These are phyloP conservation scores for Astrocystis sublimbata DNA, from an alignment of 495 filamentous ascomycete species.

Conservation along the genomic window DNA sequence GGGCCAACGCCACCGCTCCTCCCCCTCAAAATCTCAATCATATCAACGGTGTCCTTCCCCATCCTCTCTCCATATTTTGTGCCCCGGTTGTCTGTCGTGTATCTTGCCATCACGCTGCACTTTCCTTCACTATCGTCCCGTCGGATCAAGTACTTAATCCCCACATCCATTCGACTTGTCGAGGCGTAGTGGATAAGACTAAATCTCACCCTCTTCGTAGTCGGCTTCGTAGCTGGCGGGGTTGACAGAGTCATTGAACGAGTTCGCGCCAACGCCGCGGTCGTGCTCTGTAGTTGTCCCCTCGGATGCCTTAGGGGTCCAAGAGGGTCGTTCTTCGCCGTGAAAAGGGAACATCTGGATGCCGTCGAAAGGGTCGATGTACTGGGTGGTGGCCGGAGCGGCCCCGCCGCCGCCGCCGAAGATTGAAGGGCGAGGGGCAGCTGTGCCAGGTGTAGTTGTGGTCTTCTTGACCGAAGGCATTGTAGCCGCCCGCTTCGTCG, in stretches of 20 bases:
- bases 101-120: no score
- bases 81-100: no score
- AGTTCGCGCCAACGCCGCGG: background rate
- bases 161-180: no score
- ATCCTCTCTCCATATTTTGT: no score
- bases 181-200: background rate
- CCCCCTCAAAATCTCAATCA: no score
- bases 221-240: background rate
- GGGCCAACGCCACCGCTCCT: no score
- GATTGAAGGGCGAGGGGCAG: conserved; percentile 6
- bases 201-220: conserved; percentile 23
- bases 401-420: conserved; percentile 20
- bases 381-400: background rate
- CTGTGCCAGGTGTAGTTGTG: conserved; percentile 1
- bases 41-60: no score
- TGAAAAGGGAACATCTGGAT: background rate
- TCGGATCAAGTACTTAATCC: no score
- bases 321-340: background rate
- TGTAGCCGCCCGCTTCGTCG: background rate
- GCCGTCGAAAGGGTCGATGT: background rate
- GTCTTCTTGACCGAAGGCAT: background rate
- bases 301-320: background rate
- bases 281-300: background rate
- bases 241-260: background rate
- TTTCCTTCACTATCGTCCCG: no score